phyloP scores from a whole-genome alignment of 1,284 basidiomycete genomes.

The Ganoderma sinense region DNA sequence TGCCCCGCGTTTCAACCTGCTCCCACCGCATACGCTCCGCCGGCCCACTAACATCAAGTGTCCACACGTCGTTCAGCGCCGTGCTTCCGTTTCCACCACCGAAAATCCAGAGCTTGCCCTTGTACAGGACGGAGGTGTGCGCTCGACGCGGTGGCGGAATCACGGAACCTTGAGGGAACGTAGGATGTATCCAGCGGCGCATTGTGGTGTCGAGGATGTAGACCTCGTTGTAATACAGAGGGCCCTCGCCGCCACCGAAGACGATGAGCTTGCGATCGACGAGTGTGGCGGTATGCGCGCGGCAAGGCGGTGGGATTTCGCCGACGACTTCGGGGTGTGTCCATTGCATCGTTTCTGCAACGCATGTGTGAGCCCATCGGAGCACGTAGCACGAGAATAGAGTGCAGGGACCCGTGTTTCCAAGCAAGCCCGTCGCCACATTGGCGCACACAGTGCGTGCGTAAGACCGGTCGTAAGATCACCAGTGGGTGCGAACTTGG shows the following conservation, averaged over 20 bases:
- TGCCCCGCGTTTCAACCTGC: constrained; percentile 53
- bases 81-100: constrained; percentile 92
- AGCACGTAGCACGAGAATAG: neutral
- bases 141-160: constrained; percentile 79
- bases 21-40: constrained; percentile 71
- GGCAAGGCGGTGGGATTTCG: constrained; percentile 80
- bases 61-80: constrained; percentile 92
- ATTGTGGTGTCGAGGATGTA: constrained; percentile 85
- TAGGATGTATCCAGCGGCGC: constrained; percentile 70
- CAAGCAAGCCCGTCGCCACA: neutral
- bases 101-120: constrained; percentile 84
- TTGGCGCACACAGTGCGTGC: neutral
- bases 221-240: constrained; percentile 77
- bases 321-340: constrained; percentile 78
- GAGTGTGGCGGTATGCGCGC: constrained; percentile 89
- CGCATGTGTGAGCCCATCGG: neutral
- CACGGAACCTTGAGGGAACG: constrained; percentile 38
- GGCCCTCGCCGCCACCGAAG: constrained; percentile 88
- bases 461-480: neutral
- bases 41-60: constrained; percentile 68
- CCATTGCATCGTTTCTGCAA: constrained; percentile 90
- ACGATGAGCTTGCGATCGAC: constrained; percentile 84
- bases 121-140: constrained; percentile 84
- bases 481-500: neutral
- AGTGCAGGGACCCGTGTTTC: neutral